phyloP scores from a whole-genome alignment of 164 flowering plant genomes.

The Nelumbo lutea region DNA sequence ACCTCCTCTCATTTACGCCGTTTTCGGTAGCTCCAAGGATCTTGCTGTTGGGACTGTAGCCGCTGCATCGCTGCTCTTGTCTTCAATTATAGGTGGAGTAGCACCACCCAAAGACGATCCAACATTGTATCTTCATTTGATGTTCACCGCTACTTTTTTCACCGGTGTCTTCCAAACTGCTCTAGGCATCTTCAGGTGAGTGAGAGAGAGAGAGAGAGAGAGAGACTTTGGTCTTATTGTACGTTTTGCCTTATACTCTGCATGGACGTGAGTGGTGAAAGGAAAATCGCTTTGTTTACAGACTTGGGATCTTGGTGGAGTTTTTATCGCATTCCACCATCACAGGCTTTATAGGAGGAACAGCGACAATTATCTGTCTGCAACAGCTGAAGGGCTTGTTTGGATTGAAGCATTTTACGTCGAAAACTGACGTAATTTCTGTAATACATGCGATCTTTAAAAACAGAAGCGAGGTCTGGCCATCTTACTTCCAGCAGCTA shows the following conservation, averaged over 20 bases:
- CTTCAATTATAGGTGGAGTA: constrained; percentile 28
- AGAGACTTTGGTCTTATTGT: neutral
- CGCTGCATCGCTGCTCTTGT: constrained; percentile 56
- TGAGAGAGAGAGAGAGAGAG: neutral
- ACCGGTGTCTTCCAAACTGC: constrained; percentile 54
- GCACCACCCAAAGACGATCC: constrained; percentile 35
- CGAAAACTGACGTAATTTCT: constrained; percentile 54
- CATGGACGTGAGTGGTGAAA: neutral
- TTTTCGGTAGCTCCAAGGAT: constrained; percentile 73
- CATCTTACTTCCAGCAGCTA: neutral
- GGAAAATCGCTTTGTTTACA: constrained; percentile 13
- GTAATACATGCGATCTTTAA: constrained; percentile 46
- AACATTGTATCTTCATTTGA: constrained; percentile 45
- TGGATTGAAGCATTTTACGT: constrained; percentile 63
- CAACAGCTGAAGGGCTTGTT: constrained; percentile 83
- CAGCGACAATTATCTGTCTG: constrained; percentile 53
- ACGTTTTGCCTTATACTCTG: neutral
- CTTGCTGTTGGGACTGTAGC: constrained; percentile 83
- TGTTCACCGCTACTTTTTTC: constrained; percentile 66
- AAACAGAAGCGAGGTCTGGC: constrained; percentile 41
- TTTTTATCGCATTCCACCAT: constrained; percentile 83
- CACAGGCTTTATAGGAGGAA: constrained; percentile 80
- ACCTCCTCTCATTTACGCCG: constrained; percentile 70
- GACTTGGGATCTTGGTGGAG: constrained; percentile 80
- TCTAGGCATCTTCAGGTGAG: constrained; percentile 61